Conservation (phyloP, 768 basidiomycete genomes). For the Boletellus ananiceps region DNA sequence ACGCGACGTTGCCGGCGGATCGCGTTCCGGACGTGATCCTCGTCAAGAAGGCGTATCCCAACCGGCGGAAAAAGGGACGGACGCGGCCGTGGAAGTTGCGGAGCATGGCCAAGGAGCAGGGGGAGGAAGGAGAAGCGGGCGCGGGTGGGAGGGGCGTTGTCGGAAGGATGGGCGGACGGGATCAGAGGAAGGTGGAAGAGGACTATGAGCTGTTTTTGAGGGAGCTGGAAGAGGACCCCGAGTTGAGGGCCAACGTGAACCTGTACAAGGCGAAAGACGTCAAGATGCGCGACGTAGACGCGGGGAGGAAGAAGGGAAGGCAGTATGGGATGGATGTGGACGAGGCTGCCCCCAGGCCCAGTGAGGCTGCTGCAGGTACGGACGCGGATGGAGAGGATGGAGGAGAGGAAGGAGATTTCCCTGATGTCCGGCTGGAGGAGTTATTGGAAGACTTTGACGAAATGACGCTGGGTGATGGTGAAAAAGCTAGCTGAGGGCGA, state of each 20-base stretch:
- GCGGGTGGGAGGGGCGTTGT: slow-evolving; percentile 73
- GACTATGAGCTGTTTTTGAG: slow-evolving; percentile 96
- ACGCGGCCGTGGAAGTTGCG: slow-evolving; percentile 82
- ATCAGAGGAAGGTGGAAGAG: slow-evolving; percentile 89
- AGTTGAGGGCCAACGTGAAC: slow-evolving; percentile 83
- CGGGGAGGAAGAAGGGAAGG: slow-evolving; percentile 21
- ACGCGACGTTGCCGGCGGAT: slow-evolving; percentile 56
- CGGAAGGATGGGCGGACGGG: slow-evolving; percentile 84
- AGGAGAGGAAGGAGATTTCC: slow-evolving; percentile 83
- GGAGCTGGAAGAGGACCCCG: slow-evolving; percentile 92
- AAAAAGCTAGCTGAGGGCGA: slow-evolving; percentile 10
- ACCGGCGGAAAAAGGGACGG: slow-evolving; percentile 85
- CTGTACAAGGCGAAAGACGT: slow-evolving; percentile 70
- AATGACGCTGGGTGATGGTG: slow-evolving; percentile 62
- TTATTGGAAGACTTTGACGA: slow-evolving; percentile 90
- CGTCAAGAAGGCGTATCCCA: slow-evolving; percentile 93
- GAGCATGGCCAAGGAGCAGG: slow-evolving; percentile 89
- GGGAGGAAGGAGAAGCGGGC: slow-evolving; percentile 79
- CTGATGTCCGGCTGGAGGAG: slow-evolving; percentile 79
- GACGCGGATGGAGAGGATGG: slow-evolving; percentile 37
- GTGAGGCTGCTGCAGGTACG: slow-evolving; percentile 14
- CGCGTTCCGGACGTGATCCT: slow-evolving; percentile 89
- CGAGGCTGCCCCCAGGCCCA: slow-evolving; percentile 32
- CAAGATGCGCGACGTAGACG: slow-evolving; percentile 43
- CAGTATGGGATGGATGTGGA: slow-evolving; percentile 65